Evolutionary conservation across 139 green algal species (phyloP), one percentile per base, ranked within the genome.

Genomic region (Ulvella scutata): DNA sequence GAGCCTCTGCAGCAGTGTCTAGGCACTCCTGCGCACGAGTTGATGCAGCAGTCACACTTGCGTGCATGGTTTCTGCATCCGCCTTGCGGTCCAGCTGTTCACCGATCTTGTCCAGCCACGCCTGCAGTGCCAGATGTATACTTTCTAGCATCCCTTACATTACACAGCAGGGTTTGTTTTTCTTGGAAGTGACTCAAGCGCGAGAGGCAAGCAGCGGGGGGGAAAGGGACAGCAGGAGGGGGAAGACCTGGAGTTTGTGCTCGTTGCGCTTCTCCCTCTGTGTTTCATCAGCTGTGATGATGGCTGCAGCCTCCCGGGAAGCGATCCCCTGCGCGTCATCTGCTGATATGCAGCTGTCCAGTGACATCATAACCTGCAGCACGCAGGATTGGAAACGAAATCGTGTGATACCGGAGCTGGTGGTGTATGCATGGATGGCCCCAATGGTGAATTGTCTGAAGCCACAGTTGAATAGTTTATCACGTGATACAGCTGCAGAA

Each of bases 81-180:
- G 51, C 51, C 51, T 67, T 67, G 51, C 51, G n/a, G 17, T 67
- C 51, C 6, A 67, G 31, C 51, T 67, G 51, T 26, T 67, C 51
- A 67, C 51, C 51, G 2, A 67, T 67, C 51, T 67, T 67, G n/a
- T 67, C 51, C 9, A 67, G 51, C 51, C 51, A 67, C 51, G 51
- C 51, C 51, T 67, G 51, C 51, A 67, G n/a, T 13, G 40, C 40
- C 40, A n/a, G n/a, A n/a, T n/a, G n/a, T n/a, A n/a, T n/a, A n/a
- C n/a, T n/a, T n/a, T n/a, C n/a, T n/a, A n/a, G n/a, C n/a, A n/a
- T n/a, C n/a, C n/a, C n/a, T n/a, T n/a, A n/a, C n/a, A n/a, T n/a
- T n/a, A n/a, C n/a, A n/a, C n/a, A n/a, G n/a, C n/a, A n/a, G n/a
- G n/a, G n/a, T n/a, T n/a, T n/a, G n/a, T n/a, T n/a, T n/a, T n/a